Conservation (phyloP, 495 filamentous ascomycete species). For the Sabuloglossum arenarium region DNA sequence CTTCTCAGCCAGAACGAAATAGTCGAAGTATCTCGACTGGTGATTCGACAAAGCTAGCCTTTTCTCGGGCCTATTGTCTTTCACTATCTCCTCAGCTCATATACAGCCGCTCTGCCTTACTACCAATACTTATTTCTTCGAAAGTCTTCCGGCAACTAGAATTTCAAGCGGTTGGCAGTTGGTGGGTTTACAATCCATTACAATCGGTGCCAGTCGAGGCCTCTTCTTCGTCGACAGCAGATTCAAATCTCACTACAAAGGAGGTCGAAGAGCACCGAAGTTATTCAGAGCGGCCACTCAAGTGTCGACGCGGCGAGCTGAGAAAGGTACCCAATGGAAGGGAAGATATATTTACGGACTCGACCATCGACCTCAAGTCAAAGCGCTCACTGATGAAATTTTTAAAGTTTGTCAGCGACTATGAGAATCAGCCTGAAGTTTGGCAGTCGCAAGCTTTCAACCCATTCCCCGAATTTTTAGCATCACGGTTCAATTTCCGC, state of each 20-base stretch:
- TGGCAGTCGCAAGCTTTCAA: conserved; percentile 26
- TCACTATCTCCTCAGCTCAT: conserved; percentile 73
- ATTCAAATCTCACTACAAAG: conserved; percentile 12
- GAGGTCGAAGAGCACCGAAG: conserved; percentile 4
- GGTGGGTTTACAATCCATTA: conserved; percentile 46
- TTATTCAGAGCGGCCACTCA: background rate
- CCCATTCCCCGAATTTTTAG: conserved; percentile 42
- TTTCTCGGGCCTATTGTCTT: conserved; percentile 62
- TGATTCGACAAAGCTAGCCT: conserved; percentile 11
- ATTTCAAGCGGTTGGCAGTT: conserved; percentile 84
- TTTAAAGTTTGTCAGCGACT: conserved; percentile 51
- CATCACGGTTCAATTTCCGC: conserved; percentile 52
- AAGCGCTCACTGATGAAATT: conserved; percentile 80
- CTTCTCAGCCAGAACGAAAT: background rate
- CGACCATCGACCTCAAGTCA: conserved; percentile 44
- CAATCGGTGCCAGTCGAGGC: background rate
- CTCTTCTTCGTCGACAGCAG: conserved; percentile 3
- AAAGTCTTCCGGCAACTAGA: conserved; percentile 75
- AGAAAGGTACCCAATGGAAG: conserved; percentile 58
- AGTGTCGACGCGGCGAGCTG: conserved; percentile 16
- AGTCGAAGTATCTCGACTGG: conserved; percentile 22
- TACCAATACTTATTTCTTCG: conserved; percentile 64
- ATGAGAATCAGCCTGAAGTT: conserved; percentile 29
- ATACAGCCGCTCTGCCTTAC: conserved; percentile 57
- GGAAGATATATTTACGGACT: conserved; percentile 70